Conservation (phyloP, 345 rosid species). For the Hirschfeldia incana region DNA sequence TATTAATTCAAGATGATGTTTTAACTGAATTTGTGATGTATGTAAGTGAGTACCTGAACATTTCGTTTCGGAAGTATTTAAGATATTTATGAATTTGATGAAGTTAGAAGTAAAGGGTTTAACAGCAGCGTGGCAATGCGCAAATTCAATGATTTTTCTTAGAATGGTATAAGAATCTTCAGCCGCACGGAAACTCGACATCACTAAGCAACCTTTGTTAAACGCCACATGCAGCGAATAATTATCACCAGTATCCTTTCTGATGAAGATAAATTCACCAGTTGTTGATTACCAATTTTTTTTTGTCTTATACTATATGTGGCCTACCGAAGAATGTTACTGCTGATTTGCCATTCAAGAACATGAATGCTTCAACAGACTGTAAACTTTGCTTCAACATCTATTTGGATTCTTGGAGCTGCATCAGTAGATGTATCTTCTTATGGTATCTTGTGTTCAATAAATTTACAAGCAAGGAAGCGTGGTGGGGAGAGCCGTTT, state of each 20-base stretch:
- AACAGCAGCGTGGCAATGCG: background rate
- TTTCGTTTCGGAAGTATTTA: background rate
- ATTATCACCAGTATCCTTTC: background rate
- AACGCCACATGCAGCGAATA: slow-evolving; percentile 2
- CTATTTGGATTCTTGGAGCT: too few relatives aligned
- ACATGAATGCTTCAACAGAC: too few relatives aligned
- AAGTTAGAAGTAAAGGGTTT: slow-evolving; percentile 2
- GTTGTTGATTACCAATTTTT: background rate
- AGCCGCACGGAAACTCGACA: background rate
- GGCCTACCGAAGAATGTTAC: too few relatives aligned
- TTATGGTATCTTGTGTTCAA: too few relatives aligned
- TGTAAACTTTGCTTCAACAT: too few relatives aligned
- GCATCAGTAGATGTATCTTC: too few relatives aligned
- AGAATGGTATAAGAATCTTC: background rate
- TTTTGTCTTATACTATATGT: too few relatives aligned
- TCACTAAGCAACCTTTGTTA: slow-evolving; percentile 9
- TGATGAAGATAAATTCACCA: background rate
- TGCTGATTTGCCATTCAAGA: too few relatives aligned
- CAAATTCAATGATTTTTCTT: slow-evolving; percentile 23
- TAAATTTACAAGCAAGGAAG: too few relatives aligned
- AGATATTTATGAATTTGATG: background rate
- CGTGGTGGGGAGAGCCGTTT: too few relatives aligned
- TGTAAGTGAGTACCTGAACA: background rate
- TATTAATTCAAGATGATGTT: background rate
- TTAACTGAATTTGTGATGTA: background rate